Conservation (phyloP, 495 filamentous ascomycete species). For the Letharia columbiana region DNA sequence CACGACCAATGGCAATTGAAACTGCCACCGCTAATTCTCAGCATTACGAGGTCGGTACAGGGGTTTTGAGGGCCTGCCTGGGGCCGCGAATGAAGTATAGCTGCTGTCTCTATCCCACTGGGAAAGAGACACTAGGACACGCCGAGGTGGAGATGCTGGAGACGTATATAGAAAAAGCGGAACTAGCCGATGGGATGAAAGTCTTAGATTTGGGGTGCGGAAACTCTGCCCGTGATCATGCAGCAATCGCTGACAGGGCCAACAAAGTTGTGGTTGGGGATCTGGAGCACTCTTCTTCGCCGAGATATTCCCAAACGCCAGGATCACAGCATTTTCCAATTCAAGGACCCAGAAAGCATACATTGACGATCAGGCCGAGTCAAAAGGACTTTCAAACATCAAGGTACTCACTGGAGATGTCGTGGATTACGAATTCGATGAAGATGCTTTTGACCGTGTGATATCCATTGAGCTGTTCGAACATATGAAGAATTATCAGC, state of each 20-base stretch:
- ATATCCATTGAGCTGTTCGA: constrained; percentile 61
- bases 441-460: constrained; percentile 47
- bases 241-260: constrained; percentile 16
- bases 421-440: constrained; percentile 50
- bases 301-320: constrained; percentile 46
- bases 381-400: constrained; percentile 46
- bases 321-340: constrained; percentile 57
- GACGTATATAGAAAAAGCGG: constrained; percentile 47
- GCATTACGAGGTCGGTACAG: constrained; percentile 60
- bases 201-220: constrained; percentile 55
- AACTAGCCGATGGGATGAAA: constrained; percentile 47
- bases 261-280: constrained; percentile 54
- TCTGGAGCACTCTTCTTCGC: constrained; percentile 54
- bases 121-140: constrained; percentile 46
- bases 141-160: constrained; percentile 59
- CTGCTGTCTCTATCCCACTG: constrained; percentile 48
- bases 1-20: constrained; percentile 54
- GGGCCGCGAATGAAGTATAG: constrained; percentile 61
- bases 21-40: constrained; percentile 52
- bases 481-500: constrained; percentile 66
- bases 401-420: constrained; percentile 53
- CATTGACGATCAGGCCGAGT: constrained; percentile 48
- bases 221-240: constrained; percentile 8
- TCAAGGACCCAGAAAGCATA: constrained; percentile 54
- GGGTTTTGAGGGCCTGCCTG: constrained; percentile 45